Evolutionary conservation across 2,329 filamentous ascomycete genomes (phyloP), one percentile per base, ranked within the genome.

Genomic region (Ambrosiella cleistominuta): DNA sequence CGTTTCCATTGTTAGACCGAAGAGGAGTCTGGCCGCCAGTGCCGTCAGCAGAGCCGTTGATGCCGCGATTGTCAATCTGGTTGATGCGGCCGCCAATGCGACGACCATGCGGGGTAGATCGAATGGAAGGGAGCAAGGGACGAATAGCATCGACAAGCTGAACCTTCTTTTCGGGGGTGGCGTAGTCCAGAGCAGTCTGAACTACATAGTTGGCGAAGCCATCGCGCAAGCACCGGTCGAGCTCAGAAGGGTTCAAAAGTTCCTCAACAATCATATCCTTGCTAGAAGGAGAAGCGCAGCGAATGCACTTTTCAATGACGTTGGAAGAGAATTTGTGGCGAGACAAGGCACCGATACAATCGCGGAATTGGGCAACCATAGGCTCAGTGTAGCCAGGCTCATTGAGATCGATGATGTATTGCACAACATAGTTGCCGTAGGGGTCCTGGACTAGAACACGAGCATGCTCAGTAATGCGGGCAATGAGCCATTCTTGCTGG

Each of bases 311-410:
- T 74, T 98, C 93, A 62, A 98, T 91, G 60, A 98, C 93, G 65
- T 98, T 98, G 66, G 93, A 97, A 73, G 89, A 96, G 74, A 98
- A 98, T 72, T 98, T 98, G 74, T 98, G 93, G 68, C 89, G 90
- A 5, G 93, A 97, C 13, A 79, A 79, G 70, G 70, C 78, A 66
- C 68, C 85, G 74, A 80, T 87, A 75, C 76, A 77, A 65, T 85
- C 85, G 58, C 78, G 74, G 74, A 98, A 96, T 66, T 83, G 84
- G 57, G 78, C 74, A 61, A 94, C 93, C 45, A 98, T 76, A 2
- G 91, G 91, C 66, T 93, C 86, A 1, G 91, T 96, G 71, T 95
- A 96, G 64, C 75, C 76, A 11, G 85, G 77, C 67, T 98, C 89
- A 63, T 89, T 89, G 57, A 97, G 79, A 68, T 97, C 93, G 64